Evolutionary conservation across 1,139 yeast species (phyloP).

Genomic region (Taiozyma sp.): DNA sequence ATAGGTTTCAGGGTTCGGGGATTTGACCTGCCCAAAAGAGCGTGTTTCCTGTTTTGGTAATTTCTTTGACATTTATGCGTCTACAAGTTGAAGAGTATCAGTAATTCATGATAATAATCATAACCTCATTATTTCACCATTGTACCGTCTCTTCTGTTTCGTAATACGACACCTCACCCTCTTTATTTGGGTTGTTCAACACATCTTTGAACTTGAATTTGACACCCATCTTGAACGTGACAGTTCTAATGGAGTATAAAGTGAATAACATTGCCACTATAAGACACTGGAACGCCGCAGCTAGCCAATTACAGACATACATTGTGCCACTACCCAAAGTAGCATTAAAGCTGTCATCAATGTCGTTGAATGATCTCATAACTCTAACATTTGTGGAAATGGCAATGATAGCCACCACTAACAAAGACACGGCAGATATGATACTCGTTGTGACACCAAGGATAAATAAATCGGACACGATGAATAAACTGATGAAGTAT

Average conservation of each 20-base stretch:
- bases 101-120: too few species aligned
- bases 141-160: not conserved
- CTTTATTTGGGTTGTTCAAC: not conserved
- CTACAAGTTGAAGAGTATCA: too few species aligned
- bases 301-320: conserved; percentile 4
- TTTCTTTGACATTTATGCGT: too few species aligned
- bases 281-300: conserved; percentile 2
- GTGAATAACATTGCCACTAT: conserved; percentile 2
- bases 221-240: conserved; percentile 3
- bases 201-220: conserved; percentile 2
- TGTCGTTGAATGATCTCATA: not conserved
- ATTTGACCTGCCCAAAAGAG: not conserved
- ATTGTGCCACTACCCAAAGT: not conserved
- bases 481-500: conserved; percentile 1
- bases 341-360: not conserved
- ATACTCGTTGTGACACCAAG: conserved; percentile 4
- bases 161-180: not conserved
- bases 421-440: conserved; percentile 1
- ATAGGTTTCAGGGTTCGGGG: not conserved
- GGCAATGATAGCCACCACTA: conserved; percentile 2
- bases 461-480: conserved; percentile 1
- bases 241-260: not conserved
- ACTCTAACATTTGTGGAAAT: not conserved
- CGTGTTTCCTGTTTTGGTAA: not conserved
- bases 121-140: not conserved